A percentile compares a stretch with the other conserved stretches of the same genome.
Conservation (phyloP, 805 yeast genomes). For the Aciculoconidium aculeatum region DNA sequence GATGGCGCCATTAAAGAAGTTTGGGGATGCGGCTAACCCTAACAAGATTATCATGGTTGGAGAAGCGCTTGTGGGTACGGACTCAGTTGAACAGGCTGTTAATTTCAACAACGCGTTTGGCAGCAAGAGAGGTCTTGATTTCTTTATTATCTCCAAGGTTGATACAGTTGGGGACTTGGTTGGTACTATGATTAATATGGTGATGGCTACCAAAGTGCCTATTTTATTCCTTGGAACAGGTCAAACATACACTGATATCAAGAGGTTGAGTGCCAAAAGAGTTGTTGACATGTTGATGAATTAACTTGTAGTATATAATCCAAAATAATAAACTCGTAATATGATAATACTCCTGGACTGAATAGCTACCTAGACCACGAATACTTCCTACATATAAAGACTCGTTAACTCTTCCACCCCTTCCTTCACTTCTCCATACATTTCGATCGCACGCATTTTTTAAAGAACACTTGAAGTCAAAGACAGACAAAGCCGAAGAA, state of each 20-base stretch:
- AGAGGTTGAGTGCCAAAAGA: constrained; percentile 86
- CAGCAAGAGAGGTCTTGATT: constrained; percentile 70
- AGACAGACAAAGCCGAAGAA: no score
- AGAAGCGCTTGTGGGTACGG: constrained; percentile 96
- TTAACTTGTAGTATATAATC: constrained; percentile 21
- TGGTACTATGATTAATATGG: constrained; percentile 97
- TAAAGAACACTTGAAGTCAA: no score
- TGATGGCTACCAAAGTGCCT: constrained; percentile 92
- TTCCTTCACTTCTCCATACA: no score
- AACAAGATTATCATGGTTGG: constrained; percentile 98
- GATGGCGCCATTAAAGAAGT: constrained; percentile 93
- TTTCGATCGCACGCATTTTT: no score
- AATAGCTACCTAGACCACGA: no score
- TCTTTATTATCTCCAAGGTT: constrained; percentile 88
- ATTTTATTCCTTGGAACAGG: constrained; percentile 95
- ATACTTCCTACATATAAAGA: no score
- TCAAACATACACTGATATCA: constrained; percentile 90
- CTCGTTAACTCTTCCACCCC: no score
- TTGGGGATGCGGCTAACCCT: constrained; percentile 93
- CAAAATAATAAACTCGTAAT: no score
- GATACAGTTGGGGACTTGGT: constrained; percentile 96
- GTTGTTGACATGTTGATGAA: constrained; percentile 82
- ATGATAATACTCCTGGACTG: no score
- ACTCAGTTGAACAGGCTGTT: constrained; percentile 90
- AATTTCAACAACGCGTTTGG: constrained; percentile 95